phyloP scores from a whole-genome alignment of 352 stramenopile species.

The Nothophytophthora sp. region DNA sequence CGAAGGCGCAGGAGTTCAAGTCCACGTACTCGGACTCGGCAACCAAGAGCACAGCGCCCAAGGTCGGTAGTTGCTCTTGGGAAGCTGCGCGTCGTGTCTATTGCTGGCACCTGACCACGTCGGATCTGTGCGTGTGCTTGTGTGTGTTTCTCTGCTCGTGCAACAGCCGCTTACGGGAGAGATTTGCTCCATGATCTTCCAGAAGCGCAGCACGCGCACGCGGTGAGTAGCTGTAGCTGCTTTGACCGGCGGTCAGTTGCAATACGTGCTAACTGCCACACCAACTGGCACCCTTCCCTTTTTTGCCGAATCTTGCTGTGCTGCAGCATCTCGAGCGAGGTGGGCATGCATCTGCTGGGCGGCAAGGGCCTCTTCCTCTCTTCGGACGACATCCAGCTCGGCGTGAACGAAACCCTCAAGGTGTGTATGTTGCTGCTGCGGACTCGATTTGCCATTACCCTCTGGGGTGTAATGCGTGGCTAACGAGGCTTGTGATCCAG shows the following conservation, averaged over 20 bases:
- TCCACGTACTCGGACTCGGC: slow-evolving; percentile 52
- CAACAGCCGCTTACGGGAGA: slow-evolving; percentile 58
- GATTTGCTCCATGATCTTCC: slow-evolving; percentile 94
- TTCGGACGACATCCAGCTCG: slow-evolving; percentile 97
- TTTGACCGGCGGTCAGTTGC: background rate
- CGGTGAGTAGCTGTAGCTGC: slow-evolving; percentile 43
- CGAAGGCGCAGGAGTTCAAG: slow-evolving; percentile 75
- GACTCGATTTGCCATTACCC: background rate
- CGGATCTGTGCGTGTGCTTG: background rate
- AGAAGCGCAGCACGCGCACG: slow-evolving; percentile 93
- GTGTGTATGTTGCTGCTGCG: background rate
- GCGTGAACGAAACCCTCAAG: slow-evolving; percentile 97
- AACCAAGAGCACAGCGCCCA: slow-evolving; percentile 59
- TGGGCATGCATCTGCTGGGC: slow-evolving; percentile 96
- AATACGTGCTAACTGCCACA: background rate
- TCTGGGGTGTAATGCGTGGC: background rate
- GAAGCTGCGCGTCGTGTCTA: too few relatives aligned
- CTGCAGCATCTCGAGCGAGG: slow-evolving; percentile 91
- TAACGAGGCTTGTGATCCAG: slow-evolving; percentile 1
- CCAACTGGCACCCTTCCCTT: background rate
- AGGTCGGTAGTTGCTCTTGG: slow-evolving; percentile 5
- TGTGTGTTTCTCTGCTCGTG: background rate
- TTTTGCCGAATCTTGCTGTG: background rate
- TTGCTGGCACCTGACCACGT: too few relatives aligned
- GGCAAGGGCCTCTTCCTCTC: slow-evolving; percentile 97